Evolutionary conservation across 495 filamentous ascomycete genomes (phyloP), one percentile per base, ranked within the genome.

Genomic region (Aspergillus olivimuriae): DNA sequence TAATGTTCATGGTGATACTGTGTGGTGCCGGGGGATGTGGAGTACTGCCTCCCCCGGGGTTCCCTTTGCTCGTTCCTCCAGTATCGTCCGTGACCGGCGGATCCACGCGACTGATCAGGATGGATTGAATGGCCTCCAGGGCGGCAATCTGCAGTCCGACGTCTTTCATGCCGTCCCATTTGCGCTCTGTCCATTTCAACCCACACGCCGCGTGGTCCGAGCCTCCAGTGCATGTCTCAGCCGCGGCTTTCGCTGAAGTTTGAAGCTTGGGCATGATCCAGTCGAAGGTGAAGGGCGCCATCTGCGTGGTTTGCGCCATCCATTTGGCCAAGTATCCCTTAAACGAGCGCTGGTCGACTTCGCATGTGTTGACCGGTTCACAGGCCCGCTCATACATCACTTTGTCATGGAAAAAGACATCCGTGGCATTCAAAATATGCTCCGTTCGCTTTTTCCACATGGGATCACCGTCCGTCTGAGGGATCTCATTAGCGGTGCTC

Each of bases 311-410:
- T 4, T 70, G 66, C n/a, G 80, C 79, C 62, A 94, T 75, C 84
- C 87, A 94, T 18, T 89, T 84, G 17, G 86, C 69, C 12, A 91
- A 69, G 65, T 89, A 94, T 24, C 85, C 86, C 64, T 92, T 94
- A 78, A 90, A 94, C 30, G 82, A 86, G 32, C 75, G 74, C 69
- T 89, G 86, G 54, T 92, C 87, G 30, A 79, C 77, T 51, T 84
- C 79, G 65, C 86, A 89, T 6, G 63, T 76, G 34, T 70, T 58
- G 39, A 68, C 62, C 0, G 68, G 61, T 43, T 83, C 80, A 47
- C 80, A 83, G 22, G 78, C 73, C n/a, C 76, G 66, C 57, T 90
- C 86, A 41, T 69, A 80, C 64, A 86, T 83, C 34, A 84, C 70
- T 17, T 75, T 43, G 0, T 62, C 36, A 1, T 41, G 19, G 51